Conservation (phyloP, 805 yeast genomes). For the Metschnikowia noctiluminum region DNA sequence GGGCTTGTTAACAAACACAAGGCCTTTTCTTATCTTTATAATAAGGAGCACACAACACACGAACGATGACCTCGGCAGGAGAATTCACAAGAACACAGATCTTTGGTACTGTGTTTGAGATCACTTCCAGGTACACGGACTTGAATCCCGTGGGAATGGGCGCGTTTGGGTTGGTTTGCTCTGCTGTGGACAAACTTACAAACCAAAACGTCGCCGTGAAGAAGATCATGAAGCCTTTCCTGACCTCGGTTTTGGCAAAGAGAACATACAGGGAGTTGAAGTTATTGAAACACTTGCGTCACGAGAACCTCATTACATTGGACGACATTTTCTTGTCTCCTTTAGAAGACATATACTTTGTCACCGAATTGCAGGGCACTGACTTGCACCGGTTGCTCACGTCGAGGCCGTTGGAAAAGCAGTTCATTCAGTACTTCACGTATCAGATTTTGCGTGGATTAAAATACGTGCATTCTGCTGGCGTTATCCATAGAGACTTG, state of each 20-base stretch:
- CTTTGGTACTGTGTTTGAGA: conserved; percentile 93
- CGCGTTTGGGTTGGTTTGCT: conserved; percentile 96
- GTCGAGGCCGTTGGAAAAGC: conserved; percentile 91
- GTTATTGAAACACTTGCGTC: conserved; percentile 86
- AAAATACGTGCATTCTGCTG: conserved; percentile 88
- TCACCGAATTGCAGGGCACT: conserved; percentile 95
- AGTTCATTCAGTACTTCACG: conserved; percentile 92
- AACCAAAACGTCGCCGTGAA: conserved; percentile 94
- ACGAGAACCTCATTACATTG: conserved; percentile 84
- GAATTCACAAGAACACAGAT: conserved; percentile 76
- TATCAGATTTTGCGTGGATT: conserved; percentile 91
- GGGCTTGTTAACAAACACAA: neutral
- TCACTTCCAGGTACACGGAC: conserved; percentile 84
- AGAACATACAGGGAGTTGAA: conserved; percentile 95
- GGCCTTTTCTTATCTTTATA: no score
- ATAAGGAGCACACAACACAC: no score
- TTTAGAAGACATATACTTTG: conserved; percentile 91
- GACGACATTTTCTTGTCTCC: conserved; percentile 53
- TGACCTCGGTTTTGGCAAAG: conserved; percentile 91
- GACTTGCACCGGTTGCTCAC: conserved; percentile 89
- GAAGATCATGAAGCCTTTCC: conserved; percentile 96
- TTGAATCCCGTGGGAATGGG: conserved; percentile 99
- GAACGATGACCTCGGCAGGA: conserved; percentile 39
- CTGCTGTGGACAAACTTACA: conserved; percentile 89
- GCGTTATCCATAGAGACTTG: conserved; percentile 85